Conservation (phyloP, 768 basidiomycete genomes). For the Cantharellus cinnabarinus region DNA sequence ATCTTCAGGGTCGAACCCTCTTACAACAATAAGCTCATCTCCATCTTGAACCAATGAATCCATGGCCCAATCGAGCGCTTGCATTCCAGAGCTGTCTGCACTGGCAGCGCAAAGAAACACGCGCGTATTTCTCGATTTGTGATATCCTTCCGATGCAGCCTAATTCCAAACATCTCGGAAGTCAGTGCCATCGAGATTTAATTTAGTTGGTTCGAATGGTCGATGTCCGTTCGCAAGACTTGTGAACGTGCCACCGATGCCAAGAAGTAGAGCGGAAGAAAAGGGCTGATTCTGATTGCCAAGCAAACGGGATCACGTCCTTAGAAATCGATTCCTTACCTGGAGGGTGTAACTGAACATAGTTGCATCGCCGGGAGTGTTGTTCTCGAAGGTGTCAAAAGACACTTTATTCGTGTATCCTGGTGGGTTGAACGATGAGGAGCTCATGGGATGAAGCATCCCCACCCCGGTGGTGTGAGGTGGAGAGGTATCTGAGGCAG, state of each 20-base stretch:
- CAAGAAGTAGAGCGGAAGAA: neutral
- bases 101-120: constrained; percentile 82
- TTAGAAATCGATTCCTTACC: constrained; percentile 2
- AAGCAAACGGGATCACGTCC: too few relatives aligned
- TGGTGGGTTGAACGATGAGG: neutral
- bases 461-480: too few relatives aligned
- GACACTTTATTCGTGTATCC: constrained; percentile 46
- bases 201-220: neutral
- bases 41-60: constrained; percentile 68
- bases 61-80: constrained; percentile 86
- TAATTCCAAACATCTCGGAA: constrained; percentile 2
- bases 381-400: constrained; percentile 76
- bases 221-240: neutral
- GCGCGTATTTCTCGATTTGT: constrained; percentile 51
- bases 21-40: constrained; percentile 80
- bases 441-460: neutral
- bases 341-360: constrained; percentile 81
- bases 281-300: neutral
- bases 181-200: neutral
- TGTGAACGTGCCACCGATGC: neutral
- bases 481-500: too few relatives aligned
- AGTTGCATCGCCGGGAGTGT: constrained; percentile 22
- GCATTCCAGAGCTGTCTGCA: constrained; percentile 66
- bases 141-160: constrained; percentile 69
- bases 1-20: constrained; percentile 77